Evolutionary conservation across 768 basidiomycete species (phyloP), one percentile per base, ranked within the genome.

Genomic region (Russula abietina): DNA sequence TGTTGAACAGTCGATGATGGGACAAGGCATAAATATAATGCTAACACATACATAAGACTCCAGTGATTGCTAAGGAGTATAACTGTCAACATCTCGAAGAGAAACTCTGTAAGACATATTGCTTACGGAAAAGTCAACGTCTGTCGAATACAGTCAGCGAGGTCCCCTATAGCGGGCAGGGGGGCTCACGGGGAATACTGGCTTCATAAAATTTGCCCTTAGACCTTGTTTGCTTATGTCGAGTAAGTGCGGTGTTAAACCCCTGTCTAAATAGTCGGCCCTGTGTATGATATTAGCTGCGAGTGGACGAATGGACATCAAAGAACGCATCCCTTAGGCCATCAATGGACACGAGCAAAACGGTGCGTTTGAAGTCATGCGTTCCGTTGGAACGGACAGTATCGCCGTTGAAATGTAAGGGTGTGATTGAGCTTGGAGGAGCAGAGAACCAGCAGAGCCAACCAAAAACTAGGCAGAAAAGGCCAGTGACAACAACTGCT

Each of bases 101-200:
- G 3, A 22, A n/a, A 48, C 10, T 17, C 64, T 32, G 39, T 19
- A 38, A 8, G 38, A 53, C 24, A 38, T 24, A 32, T 12, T 32
- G 79, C 89, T 80, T 71, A 92, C 85, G 93, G 94, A 69, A 96
- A 96, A 2, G 93, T 96, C 67, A 93, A 73, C 1, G 91, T 91
- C 90, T 92, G 64, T 59, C 39, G 10, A 46, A 55, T 39, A 33
- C 51, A 32, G 52, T 67, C 12, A 70, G 62, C 19, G n/a, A 33
- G 22, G 2, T 57, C 24, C 46, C 43, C 39, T 46, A 51, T 19
- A 38, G 32, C n/a, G 33, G 52, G 4, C 26, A 26, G 50, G 26
- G 6, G 56, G 10, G 71, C 86, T 68, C 64, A 91, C 91, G 6
- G 94, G 94, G 67, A 95, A 95, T 8, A 93, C 72, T n/a, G 94